Conservation (phyloP, 768 basidiomycete species). For the Polyporus arcularius region DNA sequence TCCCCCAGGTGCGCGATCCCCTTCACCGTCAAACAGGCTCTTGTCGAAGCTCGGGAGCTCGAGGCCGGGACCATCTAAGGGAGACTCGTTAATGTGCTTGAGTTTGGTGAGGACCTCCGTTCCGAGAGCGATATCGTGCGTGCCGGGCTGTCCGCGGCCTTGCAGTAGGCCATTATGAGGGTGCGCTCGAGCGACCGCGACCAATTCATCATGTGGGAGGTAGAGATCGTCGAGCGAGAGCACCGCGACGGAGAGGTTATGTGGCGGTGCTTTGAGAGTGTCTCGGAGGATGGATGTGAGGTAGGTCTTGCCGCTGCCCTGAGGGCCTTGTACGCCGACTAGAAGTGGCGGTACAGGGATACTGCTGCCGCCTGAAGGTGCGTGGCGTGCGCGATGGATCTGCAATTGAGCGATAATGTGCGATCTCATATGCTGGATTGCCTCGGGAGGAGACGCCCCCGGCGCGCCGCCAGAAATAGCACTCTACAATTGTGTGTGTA, state of each 20-base stretch:
- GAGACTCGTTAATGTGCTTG: constrained; percentile 38
- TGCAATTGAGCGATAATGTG: constrained; percentile 43
- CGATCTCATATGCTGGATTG: constrained; percentile 39
- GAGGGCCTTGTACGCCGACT: constrained; percentile 89
- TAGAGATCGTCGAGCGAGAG: constrained; percentile 89
- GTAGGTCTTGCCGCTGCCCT: constrained; percentile 92
- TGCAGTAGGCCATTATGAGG: constrained; percentile 66
- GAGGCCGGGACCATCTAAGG: constrained; percentile 28
- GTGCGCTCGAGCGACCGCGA: constrained; percentile 52
- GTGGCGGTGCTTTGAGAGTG: constrained; percentile 39
- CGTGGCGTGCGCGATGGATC: constrained; percentile 28
- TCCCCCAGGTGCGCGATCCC: constrained; percentile 68
- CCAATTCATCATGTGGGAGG: constrained; percentile 65
- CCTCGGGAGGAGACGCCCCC: constrained; percentile 28
- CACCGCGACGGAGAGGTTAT: constrained; percentile 56
- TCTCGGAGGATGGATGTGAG: constrained; percentile 60
- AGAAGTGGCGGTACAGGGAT: constrained; percentile 60
- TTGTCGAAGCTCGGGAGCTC: constrained; percentile 87
- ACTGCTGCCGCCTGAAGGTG: not conserved
- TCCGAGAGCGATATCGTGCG: constrained; percentile 81
- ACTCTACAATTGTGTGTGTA: not conserved
- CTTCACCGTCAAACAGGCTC: constrained; percentile 75
- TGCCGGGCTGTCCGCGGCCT: constrained; percentile 92
- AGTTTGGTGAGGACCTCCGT: constrained; percentile 51
- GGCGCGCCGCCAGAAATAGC: not conserved